These are phyloP conservation scores for Plasmodiophora brassicae DNA, from an alignment of 208 protist genomes.

Conservation along the genomic window DNA sequence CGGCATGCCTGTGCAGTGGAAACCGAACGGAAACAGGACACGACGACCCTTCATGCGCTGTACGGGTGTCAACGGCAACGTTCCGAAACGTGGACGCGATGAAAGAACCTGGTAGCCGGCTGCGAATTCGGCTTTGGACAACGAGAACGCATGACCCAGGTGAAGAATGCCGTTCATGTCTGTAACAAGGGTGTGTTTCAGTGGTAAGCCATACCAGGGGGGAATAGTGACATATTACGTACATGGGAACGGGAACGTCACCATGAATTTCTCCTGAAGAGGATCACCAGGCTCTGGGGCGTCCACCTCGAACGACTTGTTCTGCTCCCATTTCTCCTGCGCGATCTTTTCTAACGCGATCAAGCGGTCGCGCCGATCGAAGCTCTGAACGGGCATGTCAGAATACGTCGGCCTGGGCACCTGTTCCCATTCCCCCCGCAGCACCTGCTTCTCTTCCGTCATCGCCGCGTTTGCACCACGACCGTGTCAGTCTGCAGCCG, in stretches of 20 bases:
- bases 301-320: constrained; percentile 71
- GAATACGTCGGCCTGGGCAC: no score
- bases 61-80: no score
- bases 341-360: constrained; percentile 63
- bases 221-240: background rate
- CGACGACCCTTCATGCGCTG: constrained; percentile 91
- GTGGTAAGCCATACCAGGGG: background rate
- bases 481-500: no score
- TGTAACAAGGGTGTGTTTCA: no score
- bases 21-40: constrained; percentile 98
- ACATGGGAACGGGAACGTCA: constrained; percentile 66
- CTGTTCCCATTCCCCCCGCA: no score
- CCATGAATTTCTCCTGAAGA: background rate
- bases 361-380: constrained; percentile 65
- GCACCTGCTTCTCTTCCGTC: no score
- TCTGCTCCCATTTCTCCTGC: constrained; percentile 46
- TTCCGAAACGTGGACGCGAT: no score
- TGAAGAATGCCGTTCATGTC: constrained; percentile 82
- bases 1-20: constrained; percentile 99
- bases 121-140: constrained; percentile 98
- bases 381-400: background rate
- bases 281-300: constrained; percentile 47
- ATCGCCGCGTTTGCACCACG: no score
- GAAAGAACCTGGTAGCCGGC: constrained; percentile 84
- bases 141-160: constrained; percentile 97